A percentile compares a stretch with the other conserved stretches of the same genome.
Evolutionary conservation across 2,329 filamentous ascomycete species (phyloP).

Genomic region (Akanthomyces dipterigenus): DNA sequence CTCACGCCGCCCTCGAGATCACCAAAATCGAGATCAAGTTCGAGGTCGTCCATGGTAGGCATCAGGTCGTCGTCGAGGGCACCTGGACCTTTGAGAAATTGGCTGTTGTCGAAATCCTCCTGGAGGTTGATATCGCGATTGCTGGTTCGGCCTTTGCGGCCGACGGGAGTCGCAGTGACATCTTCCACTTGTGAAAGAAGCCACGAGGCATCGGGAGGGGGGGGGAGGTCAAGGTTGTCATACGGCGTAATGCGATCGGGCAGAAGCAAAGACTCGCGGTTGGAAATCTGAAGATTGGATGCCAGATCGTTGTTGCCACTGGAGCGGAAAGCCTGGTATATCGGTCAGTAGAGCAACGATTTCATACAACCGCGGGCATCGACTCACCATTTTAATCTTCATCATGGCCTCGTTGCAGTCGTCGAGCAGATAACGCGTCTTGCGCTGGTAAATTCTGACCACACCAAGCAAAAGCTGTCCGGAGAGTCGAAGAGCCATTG

Average conservation of each 20-base stretch:
- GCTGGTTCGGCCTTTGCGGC: conserved; percentile 50
- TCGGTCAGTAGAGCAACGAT: conserved; percentile 24
- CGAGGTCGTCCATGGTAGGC: conserved; percentile 57
- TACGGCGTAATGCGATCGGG: conserved; percentile 91
- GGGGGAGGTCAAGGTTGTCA: conserved; percentile 68
- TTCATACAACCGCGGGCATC: not conserved
- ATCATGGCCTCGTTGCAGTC: conserved; percentile 96
- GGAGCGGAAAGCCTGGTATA: conserved; percentile 75
- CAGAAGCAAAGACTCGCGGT: conserved; percentile 79
- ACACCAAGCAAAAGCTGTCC: conserved; percentile 92
- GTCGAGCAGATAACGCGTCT: conserved; percentile 91
- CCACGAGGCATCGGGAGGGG: conserved; percentile 82
- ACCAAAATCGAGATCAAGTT: conserved; percentile 63
- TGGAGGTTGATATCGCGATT: conserved; percentile 62
- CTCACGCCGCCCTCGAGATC: conserved; percentile 62
- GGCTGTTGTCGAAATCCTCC: conserved; percentile 66
- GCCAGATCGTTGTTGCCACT: conserved; percentile 93
- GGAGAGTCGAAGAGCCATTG: conserved; percentile 88
- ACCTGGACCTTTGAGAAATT: conserved; percentile 67
- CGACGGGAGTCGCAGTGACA: conserved; percentile 44
- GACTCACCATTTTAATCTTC: conserved; percentile 93
- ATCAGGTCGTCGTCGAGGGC: conserved; percentile 52
- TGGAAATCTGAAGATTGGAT: conserved; percentile 70
- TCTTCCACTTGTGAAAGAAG: conserved; percentile 70
- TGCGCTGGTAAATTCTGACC: conserved; percentile 94